Base-by-base conservation (phyloP, 2,329 filamentous ascomycete genomes). In the Epicoccum nigrum region DNA sequence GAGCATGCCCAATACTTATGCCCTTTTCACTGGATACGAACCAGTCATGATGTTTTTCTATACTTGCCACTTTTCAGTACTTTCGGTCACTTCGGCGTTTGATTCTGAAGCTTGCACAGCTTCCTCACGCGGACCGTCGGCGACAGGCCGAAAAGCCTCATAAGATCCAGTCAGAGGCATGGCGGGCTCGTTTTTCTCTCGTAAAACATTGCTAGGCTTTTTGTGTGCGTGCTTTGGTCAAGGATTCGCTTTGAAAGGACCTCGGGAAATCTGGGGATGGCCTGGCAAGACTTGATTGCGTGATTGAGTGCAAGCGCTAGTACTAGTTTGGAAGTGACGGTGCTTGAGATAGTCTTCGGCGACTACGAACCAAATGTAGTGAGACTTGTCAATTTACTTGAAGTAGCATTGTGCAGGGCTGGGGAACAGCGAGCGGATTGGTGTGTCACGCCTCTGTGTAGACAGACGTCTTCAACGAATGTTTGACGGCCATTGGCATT, bases 101-200 rank as follows among this genome's bases (percentile, higher is more conserved):
- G 43, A 34, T 4, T 32, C n/a, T 40, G 27, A 33, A 27, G 43
- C 43, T 46, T 42, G 21, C 20, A 30, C 44, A 45, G 34, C 34
- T 37, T 48, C 39, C 35, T 43, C 27, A 16, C 12, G 20, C 51
- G 51, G 45, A 33, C 34, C 5, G 28, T 54, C 51, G 51, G 51
- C 51, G 51, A 54, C 40, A 28, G 19, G 44, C 51, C 51, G 51
- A 48, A 33, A 32, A 20, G 27, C 39, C 30, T 53, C 39, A 47
- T 27, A 23, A 46, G 49, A 39, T 30, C 32, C 43, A 23, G n/a
- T 21, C 25, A 33, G 25, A 42, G 23, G 33, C 27, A 39, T 9
- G n/a, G 13, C 16, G 13, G 13, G 4, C 27, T 4, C 11, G 17
- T 52, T 52, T 43, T 11, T 35, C 23, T 52, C 20, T 38, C 43